Conservation (phyloP, 768 basidiomycete genomes). For the Mycena crocata region DNA sequence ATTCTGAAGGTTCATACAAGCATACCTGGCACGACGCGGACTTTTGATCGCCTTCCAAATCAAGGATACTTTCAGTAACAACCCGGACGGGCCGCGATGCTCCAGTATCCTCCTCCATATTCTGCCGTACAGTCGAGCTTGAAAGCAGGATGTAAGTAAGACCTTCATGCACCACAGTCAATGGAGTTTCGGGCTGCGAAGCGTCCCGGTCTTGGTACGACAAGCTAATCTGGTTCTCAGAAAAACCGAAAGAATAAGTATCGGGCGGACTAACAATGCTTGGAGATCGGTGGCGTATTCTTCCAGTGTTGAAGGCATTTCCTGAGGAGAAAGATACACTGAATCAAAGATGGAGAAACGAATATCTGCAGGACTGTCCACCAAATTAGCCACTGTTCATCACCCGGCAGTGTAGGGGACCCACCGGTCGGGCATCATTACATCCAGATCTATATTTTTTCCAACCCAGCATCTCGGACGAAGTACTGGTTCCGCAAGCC, state of each 20-base stretch:
- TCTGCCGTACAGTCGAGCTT: slow-evolving; percentile 61
- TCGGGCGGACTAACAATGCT: slow-evolving; percentile 53
- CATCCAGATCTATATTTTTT: slow-evolving; percentile 54
- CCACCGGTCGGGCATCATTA: slow-evolving; percentile 72
- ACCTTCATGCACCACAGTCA: slow-evolving; percentile 50
- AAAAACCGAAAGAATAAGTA: slow-evolving; percentile 1
- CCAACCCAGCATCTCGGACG: slow-evolving; percentile 47
- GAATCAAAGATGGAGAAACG: slow-evolving; percentile 57
- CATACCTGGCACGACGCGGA: slow-evolving; percentile 66
- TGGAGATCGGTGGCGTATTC: slow-evolving; percentile 54
- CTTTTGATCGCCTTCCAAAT: slow-evolving; percentile 66
- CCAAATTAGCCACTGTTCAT: background rate
- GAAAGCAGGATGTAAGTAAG: slow-evolving; percentile 59
- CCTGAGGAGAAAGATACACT: slow-evolving; percentile 36
- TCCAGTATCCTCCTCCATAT: slow-evolving; percentile 39
- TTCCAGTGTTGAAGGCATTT: slow-evolving; percentile 56
- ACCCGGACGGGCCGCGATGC: slow-evolving; percentile 27
- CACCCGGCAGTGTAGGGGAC: slow-evolving; percentile 13
- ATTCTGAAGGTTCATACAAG: background rate
- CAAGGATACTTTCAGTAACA: slow-evolving; percentile 61
- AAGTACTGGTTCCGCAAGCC: slow-evolving; percentile 15
- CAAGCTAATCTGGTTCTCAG: slow-evolving; percentile 45
- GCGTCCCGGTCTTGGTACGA: slow-evolving; percentile 38
- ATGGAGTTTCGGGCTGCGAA: slow-evolving; percentile 60
- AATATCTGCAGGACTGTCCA: slow-evolving; percentile 67